Evolutionary conservation across 371 early-diverging fungal genomes (phyloP), one percentile per base, ranked within the genome.

Genomic region (Apophysomyces ossiformis): DNA sequence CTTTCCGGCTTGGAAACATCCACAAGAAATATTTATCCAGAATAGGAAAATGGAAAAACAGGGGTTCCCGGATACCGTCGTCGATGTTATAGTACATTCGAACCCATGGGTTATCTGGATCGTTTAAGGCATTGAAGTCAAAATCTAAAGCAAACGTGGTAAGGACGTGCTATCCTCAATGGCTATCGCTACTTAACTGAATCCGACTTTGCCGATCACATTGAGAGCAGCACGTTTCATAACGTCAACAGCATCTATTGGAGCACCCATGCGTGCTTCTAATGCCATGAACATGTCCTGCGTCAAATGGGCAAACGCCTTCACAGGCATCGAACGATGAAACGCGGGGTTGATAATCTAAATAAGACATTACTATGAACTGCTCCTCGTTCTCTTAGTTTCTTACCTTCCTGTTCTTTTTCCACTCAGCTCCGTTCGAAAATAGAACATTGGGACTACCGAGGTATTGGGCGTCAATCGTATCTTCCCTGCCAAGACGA

Each of bases 191-290:
- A 7, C n/a, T 26, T n/a, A 60, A 73, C 77, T 75, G 68, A 77
- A 82, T 0, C 72, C 75, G 7, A 75, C 71, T n/a, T 50, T 61
- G 8, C 79, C 79, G 39, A 81, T 76, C 11, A 67, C 72, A 65
- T 81, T 77, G 21, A 82, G 61, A 2, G 82, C 74, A 58, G 58
- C 76, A 11, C 75, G 61, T 57, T 66, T 43, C 45, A 75, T 61
- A 13, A 70, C 35, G 50, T 65, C 63, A 12, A 64, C 16, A 1
- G 75, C 65, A 44, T 74, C 58, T 12, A 76, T 36, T 0, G 54
- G 54, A 2, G 21, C 54, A 1, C 18, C 18, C 2, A 16, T 21
- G 9, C 43, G 37, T 8, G 54, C 21, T 21, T 66, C 75, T 26
- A 80, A 65, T 0, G 43, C 58, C 0, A 18, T 13, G 47, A 82